Conservation (phyloP, 139 green algal species). For the Picochlorum sp. region DNA sequence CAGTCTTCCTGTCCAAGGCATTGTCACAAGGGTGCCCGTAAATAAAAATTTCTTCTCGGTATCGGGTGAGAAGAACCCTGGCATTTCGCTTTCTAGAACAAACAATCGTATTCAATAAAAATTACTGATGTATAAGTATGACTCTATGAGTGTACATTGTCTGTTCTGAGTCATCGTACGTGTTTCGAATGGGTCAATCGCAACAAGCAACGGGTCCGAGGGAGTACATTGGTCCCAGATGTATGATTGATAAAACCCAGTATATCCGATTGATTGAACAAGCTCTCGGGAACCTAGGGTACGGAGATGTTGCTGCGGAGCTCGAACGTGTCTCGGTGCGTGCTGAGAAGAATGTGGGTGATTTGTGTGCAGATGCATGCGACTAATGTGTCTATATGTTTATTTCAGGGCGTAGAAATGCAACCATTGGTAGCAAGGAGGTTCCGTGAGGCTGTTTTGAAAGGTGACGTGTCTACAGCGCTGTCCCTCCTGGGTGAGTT, state of each 20-base stretch:
- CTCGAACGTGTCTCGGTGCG: constrained; percentile 49
- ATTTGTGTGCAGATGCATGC: not conserved
- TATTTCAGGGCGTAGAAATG: constrained; percentile 34
- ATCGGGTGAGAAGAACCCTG: too few relatives aligned
- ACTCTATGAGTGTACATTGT: too few relatives aligned
- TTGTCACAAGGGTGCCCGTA: too few relatives aligned
- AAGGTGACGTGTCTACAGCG: constrained; percentile 47
- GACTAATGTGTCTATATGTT: constrained; percentile 11
- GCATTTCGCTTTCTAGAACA: too few relatives aligned
- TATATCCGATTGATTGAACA: constrained; percentile 74
- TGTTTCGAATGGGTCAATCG: constrained; percentile 1
- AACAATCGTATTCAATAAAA: too few relatives aligned
- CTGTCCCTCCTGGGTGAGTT: constrained; percentile 46
- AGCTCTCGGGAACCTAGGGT: constrained; percentile 56
- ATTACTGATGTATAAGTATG: too few relatives aligned
- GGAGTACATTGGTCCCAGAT: constrained; percentile 4
- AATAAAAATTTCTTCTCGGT: too few relatives aligned
- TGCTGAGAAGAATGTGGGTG: not conserved
- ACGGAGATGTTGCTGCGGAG: constrained; percentile 22
- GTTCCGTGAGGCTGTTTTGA: constrained; percentile 47
- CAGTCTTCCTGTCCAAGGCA: too few relatives aligned
- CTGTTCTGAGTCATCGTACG: not conserved
- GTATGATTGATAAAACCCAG: constrained; percentile 32
- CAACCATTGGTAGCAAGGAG: constrained; percentile 44
- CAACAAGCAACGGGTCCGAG: not conserved